Conservation (phyloP, 202 grass and related monocot species). For the Sporobolus alterniflorus region DNA sequence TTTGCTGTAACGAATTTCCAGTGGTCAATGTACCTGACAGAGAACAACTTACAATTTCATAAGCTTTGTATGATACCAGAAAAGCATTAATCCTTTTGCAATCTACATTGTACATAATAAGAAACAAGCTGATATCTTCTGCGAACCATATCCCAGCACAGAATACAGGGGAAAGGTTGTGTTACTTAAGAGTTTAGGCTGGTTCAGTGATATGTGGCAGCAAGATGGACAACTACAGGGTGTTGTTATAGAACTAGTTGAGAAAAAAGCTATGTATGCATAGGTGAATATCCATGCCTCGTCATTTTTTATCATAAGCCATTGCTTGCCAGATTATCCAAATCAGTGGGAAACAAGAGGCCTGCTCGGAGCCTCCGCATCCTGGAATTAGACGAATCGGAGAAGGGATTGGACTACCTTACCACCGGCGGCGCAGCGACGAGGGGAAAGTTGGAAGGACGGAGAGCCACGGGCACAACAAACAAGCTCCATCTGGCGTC, state of each 20-base stretch:
- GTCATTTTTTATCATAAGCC: too few species aligned
- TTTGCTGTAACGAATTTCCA: neutral
- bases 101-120: constrained; percentile 33
- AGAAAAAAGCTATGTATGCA: too few species aligned
- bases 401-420: neutral
- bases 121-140: constrained; percentile 38
- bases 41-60: constrained; percentile 50
- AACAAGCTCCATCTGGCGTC: neutral
- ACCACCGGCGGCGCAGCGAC: neutral
- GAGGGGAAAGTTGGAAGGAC: neutral
- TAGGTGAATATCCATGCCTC: too few species aligned
- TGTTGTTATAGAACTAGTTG: neutral
- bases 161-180: neutral
- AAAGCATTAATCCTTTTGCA: too few species aligned
- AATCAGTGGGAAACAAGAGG: neutral
- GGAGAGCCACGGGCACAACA: neutral
- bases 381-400: neutral
- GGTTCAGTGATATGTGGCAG: neutral
- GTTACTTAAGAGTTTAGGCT: neutral
- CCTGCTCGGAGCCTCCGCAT: neutral
- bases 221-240: neutral
- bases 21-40: constrained; percentile 17
- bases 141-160: neutral
- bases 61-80: constrained; percentile 20
- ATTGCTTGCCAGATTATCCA: neutral